Percentiles rank a stretch among this genome's conserved stretches.
Evolutionary conservation across 1,284 basidiomycete genomes (phyloP).

Genomic region (Heliocybe sulcata): DNA sequence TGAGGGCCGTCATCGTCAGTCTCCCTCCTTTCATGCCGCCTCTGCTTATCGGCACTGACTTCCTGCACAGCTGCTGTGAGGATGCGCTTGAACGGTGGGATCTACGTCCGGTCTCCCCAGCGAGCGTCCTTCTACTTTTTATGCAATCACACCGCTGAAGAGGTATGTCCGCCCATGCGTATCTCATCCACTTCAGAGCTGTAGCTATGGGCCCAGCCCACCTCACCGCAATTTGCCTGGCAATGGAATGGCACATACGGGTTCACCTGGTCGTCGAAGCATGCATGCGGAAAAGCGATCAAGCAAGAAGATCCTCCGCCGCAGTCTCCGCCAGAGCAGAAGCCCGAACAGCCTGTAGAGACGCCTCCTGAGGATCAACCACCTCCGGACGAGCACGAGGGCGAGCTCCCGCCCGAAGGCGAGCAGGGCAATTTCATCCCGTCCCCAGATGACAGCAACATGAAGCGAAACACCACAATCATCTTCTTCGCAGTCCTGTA

Average conservation of each 20-base stretch:
- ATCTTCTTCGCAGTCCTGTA: neutral
- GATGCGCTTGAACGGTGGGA: constrained; percentile 31
- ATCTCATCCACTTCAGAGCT: neutral
- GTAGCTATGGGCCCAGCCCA: constrained; percentile 15
- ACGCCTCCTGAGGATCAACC: neutral
- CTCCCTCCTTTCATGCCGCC: constrained; percentile 5
- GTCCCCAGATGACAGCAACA: neutral
- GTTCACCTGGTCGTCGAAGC: constrained; percentile 25
- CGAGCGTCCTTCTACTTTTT: constrained; percentile 31
- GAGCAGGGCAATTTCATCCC: neutral
- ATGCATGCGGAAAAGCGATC: constrained; percentile 20
- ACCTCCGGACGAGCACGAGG: neutral
- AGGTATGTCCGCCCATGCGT: constrained; percentile 14
- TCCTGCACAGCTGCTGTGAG: constrained; percentile 24
- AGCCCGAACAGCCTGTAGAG: neutral
- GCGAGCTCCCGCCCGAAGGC: neutral
- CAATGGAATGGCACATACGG: constrained; percentile 23
- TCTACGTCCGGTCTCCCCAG: constrained; percentile 28
- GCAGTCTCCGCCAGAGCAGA: neutral
- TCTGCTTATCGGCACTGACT: constrained; percentile 6
- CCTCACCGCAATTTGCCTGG: constrained; percentile 21
- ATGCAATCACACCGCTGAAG: constrained; percentile 28
- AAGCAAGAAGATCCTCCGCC: neutral
- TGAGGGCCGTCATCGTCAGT: constrained; percentile 17
- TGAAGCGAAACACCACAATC: neutral